These are phyloP conservation scores for Candolleomyces eurysporus DNA, from an alignment of 768 basidiomycete genomes.

Conservation along the genomic window DNA sequence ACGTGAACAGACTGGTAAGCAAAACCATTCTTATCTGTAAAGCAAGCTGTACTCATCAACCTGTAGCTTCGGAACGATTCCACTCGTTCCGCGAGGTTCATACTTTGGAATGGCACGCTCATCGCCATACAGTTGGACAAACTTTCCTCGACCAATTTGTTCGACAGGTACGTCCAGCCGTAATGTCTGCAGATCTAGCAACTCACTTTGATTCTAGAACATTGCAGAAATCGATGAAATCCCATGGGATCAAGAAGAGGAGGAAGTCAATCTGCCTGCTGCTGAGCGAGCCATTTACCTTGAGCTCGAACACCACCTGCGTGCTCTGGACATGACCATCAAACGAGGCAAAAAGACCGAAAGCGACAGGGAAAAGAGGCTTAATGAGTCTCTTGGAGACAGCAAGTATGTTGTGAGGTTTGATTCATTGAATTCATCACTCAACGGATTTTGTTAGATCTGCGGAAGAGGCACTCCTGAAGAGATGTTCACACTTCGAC, in stretches of 20 bases:
- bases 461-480: constrained; percentile 89
- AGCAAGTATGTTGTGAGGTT: constrained; percentile 61
- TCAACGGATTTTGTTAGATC: constrained; percentile 43
- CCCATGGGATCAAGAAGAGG: constrained; percentile 63
- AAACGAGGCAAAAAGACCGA: constrained; percentile 62
- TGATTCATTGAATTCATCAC: constrained; percentile 4
- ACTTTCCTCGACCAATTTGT: constrained; percentile 78
- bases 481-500: constrained; percentile 94
- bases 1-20: constrained; percentile 78
- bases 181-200: not conserved
- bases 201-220: constrained; percentile 51
- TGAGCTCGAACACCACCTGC: constrained; percentile 90
- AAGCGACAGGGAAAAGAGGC: constrained; percentile 86
- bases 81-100: constrained; percentile 96
- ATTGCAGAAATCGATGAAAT: constrained; percentile 97
- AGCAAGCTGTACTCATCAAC: constrained; percentile 9
- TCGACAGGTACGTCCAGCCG: constrained; percentile 60
- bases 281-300: constrained; percentile 94
- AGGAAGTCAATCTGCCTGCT: constrained; percentile 75
- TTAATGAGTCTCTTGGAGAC: constrained; percentile 83
- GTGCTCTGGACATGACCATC: constrained; percentile 85
- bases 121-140: constrained; percentile 82
- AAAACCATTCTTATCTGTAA: not conserved
- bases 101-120: constrained; percentile 88
- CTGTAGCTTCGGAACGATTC: constrained; percentile 82